A percentile compares a stretch with the other conserved stretches of the same genome.
These are phyloP conservation scores for Gremmenia infestans DNA, from an alignment of 2,329 filamentous ascomycete genomes.

Conservation along the genomic window DNA sequence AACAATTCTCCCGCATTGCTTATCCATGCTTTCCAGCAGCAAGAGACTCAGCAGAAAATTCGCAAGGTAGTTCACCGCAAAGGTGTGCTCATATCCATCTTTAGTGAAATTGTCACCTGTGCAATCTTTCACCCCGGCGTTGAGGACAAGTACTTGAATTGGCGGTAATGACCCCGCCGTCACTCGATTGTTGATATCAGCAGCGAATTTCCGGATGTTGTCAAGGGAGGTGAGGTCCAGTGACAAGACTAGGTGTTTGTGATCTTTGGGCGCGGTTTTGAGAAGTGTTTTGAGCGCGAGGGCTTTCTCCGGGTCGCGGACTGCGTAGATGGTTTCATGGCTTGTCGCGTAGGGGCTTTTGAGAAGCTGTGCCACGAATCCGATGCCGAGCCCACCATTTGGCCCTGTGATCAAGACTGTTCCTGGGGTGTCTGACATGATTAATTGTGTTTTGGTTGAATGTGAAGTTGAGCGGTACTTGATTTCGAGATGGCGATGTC, in stretches of 20 bases:
- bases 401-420: conserved; percentile 8
- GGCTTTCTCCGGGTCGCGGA: conserved; percentile 11
- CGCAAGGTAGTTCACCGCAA: conserved; percentile 32
- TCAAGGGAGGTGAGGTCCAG: conserved; percentile 13
- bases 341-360: conserved; percentile 2
- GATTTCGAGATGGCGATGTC: too few species aligned
- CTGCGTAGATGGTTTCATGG: conserved; percentile 11
- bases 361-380: conserved; percentile 10
- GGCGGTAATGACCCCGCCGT: conserved; percentile 16
- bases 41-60: conserved; percentile 33
- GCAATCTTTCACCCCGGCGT: conserved; percentile 16
- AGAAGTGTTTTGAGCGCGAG: conserved; percentile 7
- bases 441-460: too few species aligned
- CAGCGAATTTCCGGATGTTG: conserved; percentile 11
- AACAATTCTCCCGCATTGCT: conserved; percentile 31
- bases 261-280: background rate
- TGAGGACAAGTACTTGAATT: conserved; percentile 23
- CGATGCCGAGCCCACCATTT: conserved; percentile 15
- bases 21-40: conserved; percentile 34
- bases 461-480: too few species aligned
- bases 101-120: conserved; percentile 24
- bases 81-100: conserved; percentile 33
- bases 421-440: too few species aligned
- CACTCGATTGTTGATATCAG: conserved; percentile 20
- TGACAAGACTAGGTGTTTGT: conserved; percentile 4